Conservation (phyloP, 192 early-diverging fungal species). For the Backusella tuberculispora region DNA sequence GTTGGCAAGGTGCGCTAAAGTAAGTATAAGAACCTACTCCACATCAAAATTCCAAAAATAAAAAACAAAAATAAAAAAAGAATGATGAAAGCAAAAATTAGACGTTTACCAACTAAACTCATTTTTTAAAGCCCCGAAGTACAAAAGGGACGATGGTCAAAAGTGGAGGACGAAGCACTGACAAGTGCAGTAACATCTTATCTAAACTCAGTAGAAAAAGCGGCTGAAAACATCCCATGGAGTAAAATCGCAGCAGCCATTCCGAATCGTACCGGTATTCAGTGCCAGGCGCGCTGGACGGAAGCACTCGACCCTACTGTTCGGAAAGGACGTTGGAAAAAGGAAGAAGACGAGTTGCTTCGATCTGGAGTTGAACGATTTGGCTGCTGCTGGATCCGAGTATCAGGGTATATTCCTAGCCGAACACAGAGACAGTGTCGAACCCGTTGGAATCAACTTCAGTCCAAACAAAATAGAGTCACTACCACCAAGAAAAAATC, state of each 20-base stretch:
- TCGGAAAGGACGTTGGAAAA: constrained; percentile 52
- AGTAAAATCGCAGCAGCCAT: constrained; percentile 42
- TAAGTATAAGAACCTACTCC: constrained; percentile 11
- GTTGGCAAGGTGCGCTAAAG: constrained; percentile 45
- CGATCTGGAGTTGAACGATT: constrained; percentile 47
- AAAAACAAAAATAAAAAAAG: neutral
- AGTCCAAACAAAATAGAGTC: constrained; percentile 37
- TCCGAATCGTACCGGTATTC: constrained; percentile 55
- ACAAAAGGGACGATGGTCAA: constrained; percentile 33
- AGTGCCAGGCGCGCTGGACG: constrained; percentile 60
- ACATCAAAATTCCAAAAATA: neutral
- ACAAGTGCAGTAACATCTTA: constrained; percentile 19
- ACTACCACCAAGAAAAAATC: neutral
- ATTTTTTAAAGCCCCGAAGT: constrained; percentile 27
- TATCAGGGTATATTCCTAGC: constrained; percentile 50
- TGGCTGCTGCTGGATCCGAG: constrained; percentile 57
- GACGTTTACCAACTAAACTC: neutral
- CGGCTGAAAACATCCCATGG: constrained; percentile 36
- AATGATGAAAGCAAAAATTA: too few species aligned
- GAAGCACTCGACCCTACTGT: constrained; percentile 59
- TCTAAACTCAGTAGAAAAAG: neutral
- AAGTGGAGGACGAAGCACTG: constrained; percentile 32
- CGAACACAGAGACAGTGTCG: constrained; percentile 60
- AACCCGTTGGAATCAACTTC: constrained; percentile 60
- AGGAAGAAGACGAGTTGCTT: constrained; percentile 54